Base-by-base conservation (phyloP, 2,329 filamentous ascomycete species). In the Coniella vitis region DNA sequence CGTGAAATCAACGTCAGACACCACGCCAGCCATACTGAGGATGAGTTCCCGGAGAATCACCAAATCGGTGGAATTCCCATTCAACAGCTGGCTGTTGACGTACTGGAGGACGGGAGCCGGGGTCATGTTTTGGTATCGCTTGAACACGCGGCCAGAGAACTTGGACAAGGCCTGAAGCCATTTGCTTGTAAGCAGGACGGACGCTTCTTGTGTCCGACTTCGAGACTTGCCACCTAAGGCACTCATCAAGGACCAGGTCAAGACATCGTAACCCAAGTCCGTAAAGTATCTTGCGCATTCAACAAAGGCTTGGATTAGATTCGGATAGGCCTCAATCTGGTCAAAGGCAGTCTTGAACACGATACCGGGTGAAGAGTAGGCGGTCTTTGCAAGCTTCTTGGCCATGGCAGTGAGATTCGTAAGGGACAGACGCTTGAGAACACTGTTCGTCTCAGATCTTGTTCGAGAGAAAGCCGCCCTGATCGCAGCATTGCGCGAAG, bases 251-350 rank as follows among this genome's bases (percentile, higher is more conserved):
- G 89, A 88, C 90, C 91, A 98, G 3, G 89, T 87, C 38, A 98
- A 74, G 29, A 95, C 87, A 65, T 98, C 93, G 63, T 95, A 95
- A 0, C 88, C 91, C 34, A 98, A 71, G 47, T 87, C 83, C 1
- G 91, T 95, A 58, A 97, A 96, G 63, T 96, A 96, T 59, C 88
- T 85, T 35, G 88, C 90, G 61, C 90, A 96, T 63, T 96, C 90
- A 13, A 97, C 90, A 53, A 98, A 88, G 4, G 89, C 88, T 54
- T 95, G 88, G 49, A 95, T 95, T 53, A 98, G 77, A 62, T 97
- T 98, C 62, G 86, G 87, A 64, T 98, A 98, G 0, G 86, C 84
- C 65, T 98, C 90, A 51, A 96, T 88, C 65, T 96, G 90, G 54
- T 84, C 84, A 50, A 98, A 81, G 7, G 90, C 89, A 49, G 91